Percentiles rank a stretch among this genome's conserved stretches.
phyloP scores from a whole-genome alignment of 2,329 filamentous ascomycete species.

The Truncatella angustata region DNA sequence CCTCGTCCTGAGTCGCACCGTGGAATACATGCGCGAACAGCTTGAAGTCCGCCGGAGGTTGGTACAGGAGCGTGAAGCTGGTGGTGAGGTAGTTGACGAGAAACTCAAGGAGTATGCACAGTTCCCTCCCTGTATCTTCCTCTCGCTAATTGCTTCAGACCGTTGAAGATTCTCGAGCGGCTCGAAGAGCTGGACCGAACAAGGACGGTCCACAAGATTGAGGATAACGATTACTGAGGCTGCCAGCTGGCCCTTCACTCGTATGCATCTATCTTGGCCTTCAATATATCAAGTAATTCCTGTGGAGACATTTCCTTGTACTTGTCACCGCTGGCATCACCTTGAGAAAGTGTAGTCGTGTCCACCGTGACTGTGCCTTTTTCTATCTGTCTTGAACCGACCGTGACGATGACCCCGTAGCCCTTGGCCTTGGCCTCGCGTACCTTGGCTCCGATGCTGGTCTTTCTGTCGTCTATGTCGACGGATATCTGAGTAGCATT shows the following conservation, averaged over 20 bases:
- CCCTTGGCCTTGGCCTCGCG: conserved; percentile 68
- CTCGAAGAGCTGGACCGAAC: conserved; percentile 23
- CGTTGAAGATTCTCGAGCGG: conserved; percentile 25
- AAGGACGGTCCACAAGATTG: conserved; percentile 8
- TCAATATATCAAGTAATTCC: conserved; percentile 44
- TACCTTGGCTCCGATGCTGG: conserved; percentile 67
- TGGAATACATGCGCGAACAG: conserved; percentile 63
- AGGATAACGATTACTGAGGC: conserved; percentile 3
- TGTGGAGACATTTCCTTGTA: conserved; percentile 42
- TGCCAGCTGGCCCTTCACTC: conserved; percentile 31
- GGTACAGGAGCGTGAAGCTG: conserved; percentile 54
- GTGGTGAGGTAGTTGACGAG: conserved; percentile 51
- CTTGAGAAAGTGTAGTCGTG: conserved; percentile 30
- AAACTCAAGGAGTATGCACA: conserved; percentile 40
- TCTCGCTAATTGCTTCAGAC: conserved; percentile 13
- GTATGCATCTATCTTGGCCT: conserved; percentile 45
- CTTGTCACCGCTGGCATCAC: conserved; percentile 17
- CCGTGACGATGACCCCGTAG: conserved; percentile 71
- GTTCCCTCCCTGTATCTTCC: neutral
- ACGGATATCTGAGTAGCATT: conserved; percentile 63
- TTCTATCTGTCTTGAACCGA: conserved; percentile 66
- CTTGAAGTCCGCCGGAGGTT: conserved; percentile 57
- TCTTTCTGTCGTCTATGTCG: conserved; percentile 65
- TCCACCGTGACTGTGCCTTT: conserved; percentile 54
- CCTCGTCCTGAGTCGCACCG: conserved; percentile 71